These are phyloP conservation scores for Cryptococcus sp. DNA, from an alignment of 1,284 basidiomycete species.

Conservation along the genomic window DNA sequence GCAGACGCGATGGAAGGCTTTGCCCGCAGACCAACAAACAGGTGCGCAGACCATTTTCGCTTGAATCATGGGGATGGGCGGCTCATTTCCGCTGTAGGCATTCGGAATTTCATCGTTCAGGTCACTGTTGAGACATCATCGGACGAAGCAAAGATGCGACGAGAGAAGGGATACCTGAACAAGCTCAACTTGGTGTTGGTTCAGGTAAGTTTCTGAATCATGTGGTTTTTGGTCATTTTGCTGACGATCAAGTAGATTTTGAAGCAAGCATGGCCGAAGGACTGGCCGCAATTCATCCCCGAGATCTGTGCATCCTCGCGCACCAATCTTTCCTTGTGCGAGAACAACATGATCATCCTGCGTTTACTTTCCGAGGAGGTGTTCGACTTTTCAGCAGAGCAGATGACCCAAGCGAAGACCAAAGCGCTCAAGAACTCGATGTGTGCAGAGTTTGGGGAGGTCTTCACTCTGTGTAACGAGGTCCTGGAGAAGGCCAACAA, in stretches of 20 bases:
- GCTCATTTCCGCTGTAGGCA: constrained; percentile 61
- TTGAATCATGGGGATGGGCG: not conserved
- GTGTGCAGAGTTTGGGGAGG: constrained; percentile 95
- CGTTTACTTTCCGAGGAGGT: constrained; percentile 98
- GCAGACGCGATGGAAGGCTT: constrained; percentile 90
- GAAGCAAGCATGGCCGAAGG: constrained; percentile 99
- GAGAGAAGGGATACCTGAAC: constrained; percentile 94
- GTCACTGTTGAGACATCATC: constrained; percentile 90
- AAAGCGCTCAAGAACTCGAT: constrained; percentile 97
- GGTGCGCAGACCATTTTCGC: constrained; percentile 57
- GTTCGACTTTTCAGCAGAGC: constrained; percentile 98
- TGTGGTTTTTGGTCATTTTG: not conserved
- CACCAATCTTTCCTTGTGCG: constrained; percentile 93
- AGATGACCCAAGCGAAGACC: constrained; percentile 98
- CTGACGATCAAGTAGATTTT: constrained; percentile 68
- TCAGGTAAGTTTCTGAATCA: constrained; percentile 63
- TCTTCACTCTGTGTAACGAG: constrained; percentile 93
- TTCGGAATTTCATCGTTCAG: constrained; percentile 95
- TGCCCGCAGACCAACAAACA: constrained; percentile 90
- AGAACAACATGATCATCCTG: constrained; percentile 99
- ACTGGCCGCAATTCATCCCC: constrained; percentile 97
- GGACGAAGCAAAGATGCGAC: constrained; percentile 80
- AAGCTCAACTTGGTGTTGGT: constrained; percentile 97
- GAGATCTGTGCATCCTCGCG: constrained; percentile 97
- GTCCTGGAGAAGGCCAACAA: constrained; percentile 98